A percentile compares a stretch with the other conserved stretches of the same genome.
Conservation (phyloP, 1,139 yeast species). For the Geotrichum reessii region DNA sequence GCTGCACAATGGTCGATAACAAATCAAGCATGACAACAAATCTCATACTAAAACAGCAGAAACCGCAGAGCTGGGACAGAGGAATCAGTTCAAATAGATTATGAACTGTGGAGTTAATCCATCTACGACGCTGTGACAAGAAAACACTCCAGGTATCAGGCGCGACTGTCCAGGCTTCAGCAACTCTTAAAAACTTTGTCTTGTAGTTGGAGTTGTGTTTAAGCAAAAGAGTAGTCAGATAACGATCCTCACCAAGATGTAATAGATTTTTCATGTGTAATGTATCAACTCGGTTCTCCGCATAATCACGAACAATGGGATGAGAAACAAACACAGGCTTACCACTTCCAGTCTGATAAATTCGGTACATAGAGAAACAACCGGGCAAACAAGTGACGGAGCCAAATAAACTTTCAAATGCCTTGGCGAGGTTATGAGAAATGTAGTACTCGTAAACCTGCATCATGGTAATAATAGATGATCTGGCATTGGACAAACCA, state of each 20-base stretch:
- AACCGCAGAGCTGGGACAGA: conserved; percentile 36
- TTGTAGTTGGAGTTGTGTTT: conserved; percentile 33
- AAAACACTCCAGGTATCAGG: conserved; percentile 35
- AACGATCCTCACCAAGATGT: conserved; percentile 42
- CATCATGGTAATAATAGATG: conserved; percentile 40
- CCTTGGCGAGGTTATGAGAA: conserved; percentile 41
- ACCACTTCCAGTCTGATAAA: conserved; percentile 36
- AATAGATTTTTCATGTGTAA: conserved; percentile 40
- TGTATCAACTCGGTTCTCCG: conserved; percentile 39
- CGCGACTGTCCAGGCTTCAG: conserved; percentile 35
- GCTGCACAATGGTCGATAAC: conserved; percentile 36
- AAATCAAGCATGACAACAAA: conserved; percentile 37
- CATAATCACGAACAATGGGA: conserved; percentile 37
- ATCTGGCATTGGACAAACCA: conserved; percentile 38
- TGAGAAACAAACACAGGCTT: conserved; percentile 40
- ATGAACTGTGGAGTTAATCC: conserved; percentile 40
- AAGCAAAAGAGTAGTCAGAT: conserved; percentile 38
- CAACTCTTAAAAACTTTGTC: conserved; percentile 34
- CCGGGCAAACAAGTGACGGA: conserved; percentile 43
- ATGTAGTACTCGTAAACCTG: conserved; percentile 43
- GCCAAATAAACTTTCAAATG: conserved; percentile 41
- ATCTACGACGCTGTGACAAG: conserved; percentile 37
- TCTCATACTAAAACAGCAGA: conserved; percentile 36
- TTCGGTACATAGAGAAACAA: conserved; percentile 40
- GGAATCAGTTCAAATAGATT: conserved; percentile 35